Percentiles rank a stretch among this genome's conserved stretches.
Conservation (phyloP, 1,284 basidiomycete genomes). For the Cryptococcus wingfieldii region DNA sequence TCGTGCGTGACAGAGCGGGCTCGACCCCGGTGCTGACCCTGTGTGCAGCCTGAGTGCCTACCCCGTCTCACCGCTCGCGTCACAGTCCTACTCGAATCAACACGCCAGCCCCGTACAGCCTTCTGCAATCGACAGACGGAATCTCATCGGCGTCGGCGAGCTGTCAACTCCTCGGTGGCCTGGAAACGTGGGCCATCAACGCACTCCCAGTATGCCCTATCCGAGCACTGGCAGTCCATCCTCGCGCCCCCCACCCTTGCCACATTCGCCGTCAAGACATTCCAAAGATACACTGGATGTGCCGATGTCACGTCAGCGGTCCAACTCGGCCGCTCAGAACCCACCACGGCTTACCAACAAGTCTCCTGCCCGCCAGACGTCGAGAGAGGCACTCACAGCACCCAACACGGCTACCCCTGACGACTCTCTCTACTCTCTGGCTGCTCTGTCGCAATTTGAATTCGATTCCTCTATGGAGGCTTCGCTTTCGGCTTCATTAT, state of each 20-base stretch:
- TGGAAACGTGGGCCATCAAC: slow-evolving; percentile 40
- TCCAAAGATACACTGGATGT: not conserved
- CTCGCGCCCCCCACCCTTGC: not conserved
- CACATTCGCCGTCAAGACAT: not conserved
- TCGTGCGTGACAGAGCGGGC: slow-evolving; percentile 18
- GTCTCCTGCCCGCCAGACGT: slow-evolving; percentile 8
- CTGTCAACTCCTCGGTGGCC: slow-evolving; percentile 92
- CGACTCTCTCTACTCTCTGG: slow-evolving; percentile 20
- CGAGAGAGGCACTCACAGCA: slow-evolving; percentile 2
- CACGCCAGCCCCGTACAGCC: slow-evolving; percentile 55
- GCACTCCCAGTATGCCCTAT: slow-evolving; percentile 46
- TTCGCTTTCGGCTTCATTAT: slow-evolving; percentile 32
- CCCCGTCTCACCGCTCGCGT: slow-evolving; percentile 28
- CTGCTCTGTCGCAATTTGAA: slow-evolving; percentile 32
- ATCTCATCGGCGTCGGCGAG: slow-evolving; percentile 90
- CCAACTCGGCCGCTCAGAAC: slow-evolving; percentile 4
- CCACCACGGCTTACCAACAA: slow-evolving; percentile 8
- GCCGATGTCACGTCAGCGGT: not conserved
- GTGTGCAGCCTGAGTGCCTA: slow-evolving; percentile 1
- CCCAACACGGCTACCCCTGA: slow-evolving; percentile 7
- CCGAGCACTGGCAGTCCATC: slow-evolving; percentile 12
- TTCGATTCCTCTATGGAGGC: slow-evolving; percentile 41
- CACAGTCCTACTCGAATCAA: slow-evolving; percentile 15
- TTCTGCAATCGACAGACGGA: slow-evolving; percentile 76
- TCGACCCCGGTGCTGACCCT: not conserved